phyloP scores from a whole-genome alignment of 495 filamentous ascomycete species.

The Aspergillus wentii region DNA sequence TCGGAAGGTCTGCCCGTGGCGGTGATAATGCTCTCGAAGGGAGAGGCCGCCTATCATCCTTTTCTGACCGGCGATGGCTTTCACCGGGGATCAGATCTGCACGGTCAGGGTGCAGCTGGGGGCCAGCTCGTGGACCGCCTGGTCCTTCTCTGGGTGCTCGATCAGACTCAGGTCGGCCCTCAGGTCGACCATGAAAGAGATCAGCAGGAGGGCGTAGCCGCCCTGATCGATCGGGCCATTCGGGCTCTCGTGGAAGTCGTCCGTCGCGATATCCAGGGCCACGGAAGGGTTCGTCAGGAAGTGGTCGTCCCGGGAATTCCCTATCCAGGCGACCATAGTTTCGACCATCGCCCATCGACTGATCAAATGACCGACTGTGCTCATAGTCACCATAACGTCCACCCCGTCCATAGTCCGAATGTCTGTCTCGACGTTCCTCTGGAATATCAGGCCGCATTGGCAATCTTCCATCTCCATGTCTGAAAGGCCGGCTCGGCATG shows the following conservation, averaged over 20 bases:
- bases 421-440: constrained; percentile 35
- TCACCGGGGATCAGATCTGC: constrained; percentile 32
- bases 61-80: constrained; percentile 32
- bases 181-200: constrained; percentile 21
- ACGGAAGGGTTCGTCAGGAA: constrained; percentile 38
- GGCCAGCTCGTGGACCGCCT: constrained; percentile 11
- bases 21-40: constrained; percentile 25
- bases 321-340: constrained; percentile 31
- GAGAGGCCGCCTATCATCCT: constrained; percentile 30
- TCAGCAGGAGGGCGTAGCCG: constrained; percentile 26
- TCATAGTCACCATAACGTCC: constrained; percentile 33
- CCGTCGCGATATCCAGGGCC: constrained; percentile 31
- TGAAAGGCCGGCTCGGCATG: constrained; percentile 23
- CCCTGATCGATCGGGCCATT: constrained; percentile 36
- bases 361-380: constrained; percentile 30
- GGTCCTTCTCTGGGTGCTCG: constrained; percentile 9
- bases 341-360: constrained; percentile 19
- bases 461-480: constrained; percentile 26
- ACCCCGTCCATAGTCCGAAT: constrained; percentile 30
- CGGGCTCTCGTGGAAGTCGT: constrained; percentile 25
- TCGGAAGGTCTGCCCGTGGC: constrained; percentile 25
- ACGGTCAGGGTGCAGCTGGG: constrained; percentile 27
- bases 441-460: constrained; percentile 35
- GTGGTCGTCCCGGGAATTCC: constrained; percentile 27
- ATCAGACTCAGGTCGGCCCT: constrained; percentile 6